Conservation (phyloP, 2,329 filamentous ascomycete species). For the Fusarium piperis region DNA sequence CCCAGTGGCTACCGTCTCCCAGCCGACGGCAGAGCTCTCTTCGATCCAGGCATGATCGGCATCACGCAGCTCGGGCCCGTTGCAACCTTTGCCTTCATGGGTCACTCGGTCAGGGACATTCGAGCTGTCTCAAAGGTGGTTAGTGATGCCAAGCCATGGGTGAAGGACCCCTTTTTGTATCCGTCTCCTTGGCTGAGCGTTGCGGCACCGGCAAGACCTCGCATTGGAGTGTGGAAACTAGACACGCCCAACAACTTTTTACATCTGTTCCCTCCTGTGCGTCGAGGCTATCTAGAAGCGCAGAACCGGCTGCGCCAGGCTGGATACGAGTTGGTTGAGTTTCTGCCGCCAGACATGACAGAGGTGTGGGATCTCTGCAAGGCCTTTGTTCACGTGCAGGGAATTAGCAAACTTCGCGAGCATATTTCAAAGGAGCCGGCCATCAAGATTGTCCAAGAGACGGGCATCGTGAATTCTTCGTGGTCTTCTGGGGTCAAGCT, state of each 20-base stretch:
- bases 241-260: neutral
- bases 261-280: neutral
- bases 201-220: neutral
- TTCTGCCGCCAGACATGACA: neutral
- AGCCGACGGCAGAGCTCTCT: neutral
- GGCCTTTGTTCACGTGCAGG: neutral
- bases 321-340: neutral
- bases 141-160: neutral
- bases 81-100: neutral
- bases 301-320: neutral
- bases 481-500: neutral
- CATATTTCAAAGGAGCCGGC: neutral
- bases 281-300: neutral
- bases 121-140: neutral
- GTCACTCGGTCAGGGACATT: neutral
- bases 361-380: conserved; percentile 2
- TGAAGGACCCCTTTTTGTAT: neutral
- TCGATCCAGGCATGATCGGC: neutral
- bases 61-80: neutral
- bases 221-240: neutral
- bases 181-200: neutral
- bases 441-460: neutral
- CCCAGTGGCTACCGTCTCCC: neutral
- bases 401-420: neutral
- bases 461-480: neutral